phyloP scores from a whole-genome alignment of 2,329 filamentous ascomycete genomes.

The Sporothrix dimorphospora region DNA sequence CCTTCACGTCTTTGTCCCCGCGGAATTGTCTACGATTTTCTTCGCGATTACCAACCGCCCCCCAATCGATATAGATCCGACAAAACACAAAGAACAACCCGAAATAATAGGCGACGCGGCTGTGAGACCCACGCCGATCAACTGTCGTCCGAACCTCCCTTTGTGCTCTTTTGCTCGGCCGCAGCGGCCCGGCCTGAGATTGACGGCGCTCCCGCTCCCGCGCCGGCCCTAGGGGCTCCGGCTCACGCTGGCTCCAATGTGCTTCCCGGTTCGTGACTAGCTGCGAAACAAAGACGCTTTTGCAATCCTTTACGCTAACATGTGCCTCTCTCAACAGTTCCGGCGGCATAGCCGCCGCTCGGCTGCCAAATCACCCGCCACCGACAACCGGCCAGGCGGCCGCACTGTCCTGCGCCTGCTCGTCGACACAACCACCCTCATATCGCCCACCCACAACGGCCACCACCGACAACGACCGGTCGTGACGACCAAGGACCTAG shows the following conservation, averaged over 20 bases:
- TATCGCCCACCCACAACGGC: conserved; percentile 39
- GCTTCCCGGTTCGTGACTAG: conserved; percentile 21
- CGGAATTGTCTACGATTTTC: background rate
- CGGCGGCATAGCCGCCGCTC: conserved; percentile 24
- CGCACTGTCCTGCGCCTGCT: conserved; percentile 31
- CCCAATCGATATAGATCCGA: background rate
- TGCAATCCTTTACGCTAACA: background rate
- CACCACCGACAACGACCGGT: conserved; percentile 34
- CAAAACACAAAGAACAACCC: background rate
- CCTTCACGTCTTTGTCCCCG: background rate
- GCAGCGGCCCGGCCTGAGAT: conserved; percentile 7
- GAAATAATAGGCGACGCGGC: conserved; percentile 15
- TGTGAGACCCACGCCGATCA: conserved; percentile 23
- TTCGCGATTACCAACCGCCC: background rate
- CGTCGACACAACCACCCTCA: conserved; percentile 39
- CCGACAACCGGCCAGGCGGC: conserved; percentile 21
- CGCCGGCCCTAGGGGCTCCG: conserved; percentile 28
- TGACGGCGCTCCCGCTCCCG: conserved; percentile 18
- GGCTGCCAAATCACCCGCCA: background rate
- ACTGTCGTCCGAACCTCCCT: background rate
- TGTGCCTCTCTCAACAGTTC: background rate
- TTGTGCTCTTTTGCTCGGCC: conserved; percentile 5
- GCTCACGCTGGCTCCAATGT: conserved; percentile 23
- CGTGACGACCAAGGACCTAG: conserved; percentile 33
- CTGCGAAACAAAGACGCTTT: background rate